Conservation (phyloP, 345 rosid species). For the Alliaria petiolata region DNA sequence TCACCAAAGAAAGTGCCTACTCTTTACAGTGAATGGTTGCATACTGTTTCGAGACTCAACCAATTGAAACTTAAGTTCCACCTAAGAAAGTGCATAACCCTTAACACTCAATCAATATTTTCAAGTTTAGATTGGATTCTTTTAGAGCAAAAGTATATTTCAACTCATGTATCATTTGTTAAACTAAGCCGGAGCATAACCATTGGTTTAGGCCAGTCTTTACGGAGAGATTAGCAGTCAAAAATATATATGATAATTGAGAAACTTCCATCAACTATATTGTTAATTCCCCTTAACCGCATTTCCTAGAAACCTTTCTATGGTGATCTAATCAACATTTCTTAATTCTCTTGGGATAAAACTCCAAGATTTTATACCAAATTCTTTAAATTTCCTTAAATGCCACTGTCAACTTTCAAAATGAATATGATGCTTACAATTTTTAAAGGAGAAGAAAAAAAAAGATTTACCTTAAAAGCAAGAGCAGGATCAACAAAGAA, state of each 20-base stretch:
- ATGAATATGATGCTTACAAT: background rate
- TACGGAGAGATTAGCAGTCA: too few species aligned
- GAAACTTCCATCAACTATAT: too few species aligned
- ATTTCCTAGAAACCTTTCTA: too few species aligned
- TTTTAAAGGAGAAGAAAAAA: background rate
- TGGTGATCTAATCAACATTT: too few species aligned
- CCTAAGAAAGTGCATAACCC: background rate
- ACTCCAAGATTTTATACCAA: background rate
- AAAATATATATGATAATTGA: too few species aligned
- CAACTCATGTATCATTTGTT: too few species aligned
- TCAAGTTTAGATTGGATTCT: background rate
- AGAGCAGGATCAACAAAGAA: slow-evolving; percentile 79
- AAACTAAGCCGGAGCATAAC: too few species aligned
- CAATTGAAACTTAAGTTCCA: background rate
- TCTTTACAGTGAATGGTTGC: background rate
- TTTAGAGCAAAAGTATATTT: background rate
- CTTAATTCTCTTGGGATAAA: background rate
- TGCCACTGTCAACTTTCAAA: too few species aligned
- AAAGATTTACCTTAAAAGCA: slow-evolving; percentile 58
- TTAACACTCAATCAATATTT: background rate
- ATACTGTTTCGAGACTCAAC: background rate
- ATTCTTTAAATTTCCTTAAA: background rate
- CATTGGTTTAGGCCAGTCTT: too few species aligned
- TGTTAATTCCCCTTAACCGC: too few species aligned
- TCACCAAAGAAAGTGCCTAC: background rate